Conservation (phyloP, 257 asterid species). For the Lantana camara region DNA sequence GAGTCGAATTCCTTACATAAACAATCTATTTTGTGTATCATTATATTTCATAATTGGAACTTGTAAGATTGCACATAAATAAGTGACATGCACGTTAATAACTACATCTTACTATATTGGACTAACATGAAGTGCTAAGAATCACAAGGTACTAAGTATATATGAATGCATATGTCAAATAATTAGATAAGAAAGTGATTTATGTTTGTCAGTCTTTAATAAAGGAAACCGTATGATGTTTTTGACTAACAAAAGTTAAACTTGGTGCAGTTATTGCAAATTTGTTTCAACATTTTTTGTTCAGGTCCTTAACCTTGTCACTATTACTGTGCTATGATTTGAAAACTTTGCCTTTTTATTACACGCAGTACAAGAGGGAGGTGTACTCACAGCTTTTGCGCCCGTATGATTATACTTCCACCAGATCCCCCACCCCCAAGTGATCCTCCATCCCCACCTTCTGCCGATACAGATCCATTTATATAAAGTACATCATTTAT, state of each 20-base stretch:
- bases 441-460: conserved; percentile 93
- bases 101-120: too few species aligned
- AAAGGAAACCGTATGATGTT: neutral
- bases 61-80: neutral
- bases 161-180: neutral
- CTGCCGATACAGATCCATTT: conserved; percentile 86
- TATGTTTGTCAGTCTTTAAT: neutral
- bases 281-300: neutral
- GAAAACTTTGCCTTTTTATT: conserved; percentile 1
- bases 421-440: conserved; percentile 98
- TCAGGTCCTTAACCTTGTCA: neutral
- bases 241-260: neutral
- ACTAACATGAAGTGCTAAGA: neutral
- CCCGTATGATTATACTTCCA: conserved; percentile 70
- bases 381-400: conserved; percentile 86
- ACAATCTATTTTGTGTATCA: neutral
- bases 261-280: conserved; percentile 5
- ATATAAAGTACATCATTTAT: conserved; percentile 59
- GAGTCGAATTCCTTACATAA: neutral
- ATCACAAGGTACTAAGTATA: neutral
- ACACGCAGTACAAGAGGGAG: conserved; percentile 33
- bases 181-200: neutral
- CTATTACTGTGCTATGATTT: conserved; percentile 5
- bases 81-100: too few species aligned
- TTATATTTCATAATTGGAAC: neutral